Evolutionary conservation across 179 eudicot species (phyloP).

Genomic region (Amaranthus tricolor): DNA sequence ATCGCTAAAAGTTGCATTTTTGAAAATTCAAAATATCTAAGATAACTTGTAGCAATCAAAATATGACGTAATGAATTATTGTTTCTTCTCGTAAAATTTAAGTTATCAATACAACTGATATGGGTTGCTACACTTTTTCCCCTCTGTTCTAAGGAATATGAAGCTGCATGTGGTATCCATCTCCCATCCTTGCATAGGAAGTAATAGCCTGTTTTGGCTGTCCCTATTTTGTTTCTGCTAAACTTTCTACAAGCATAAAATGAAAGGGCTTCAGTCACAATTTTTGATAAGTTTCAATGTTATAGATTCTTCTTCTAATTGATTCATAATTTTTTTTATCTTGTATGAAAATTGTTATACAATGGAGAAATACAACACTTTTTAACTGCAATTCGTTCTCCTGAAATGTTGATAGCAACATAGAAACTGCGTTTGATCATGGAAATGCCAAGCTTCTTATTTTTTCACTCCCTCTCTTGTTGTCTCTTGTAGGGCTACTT

Average conservation of each 20-base stretch:
- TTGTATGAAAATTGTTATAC: conserved; percentile 4
- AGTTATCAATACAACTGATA: neutral
- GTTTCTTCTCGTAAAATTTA: neutral
- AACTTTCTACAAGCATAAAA: conserved; percentile 1
- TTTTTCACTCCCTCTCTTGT: neutral
- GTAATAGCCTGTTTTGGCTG: neutral
- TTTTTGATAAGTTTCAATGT: neutral
- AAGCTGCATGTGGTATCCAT: conserved; percentile 9
- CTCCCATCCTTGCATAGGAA: conserved; percentile 6
- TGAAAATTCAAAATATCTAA: neutral
- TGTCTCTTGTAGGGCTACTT: neutral
- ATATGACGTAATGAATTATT: neutral
- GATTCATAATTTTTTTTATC: neutral
- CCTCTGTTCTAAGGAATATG: neutral
- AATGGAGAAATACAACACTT: conserved; percentile 2
- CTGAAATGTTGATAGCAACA: conserved; percentile 1
- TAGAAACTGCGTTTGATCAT: neutral
- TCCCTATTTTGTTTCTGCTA: neutral
- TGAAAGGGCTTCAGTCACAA: neutral
- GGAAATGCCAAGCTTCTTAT: neutral
- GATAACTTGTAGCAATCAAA: neutral
- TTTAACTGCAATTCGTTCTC: neutral
- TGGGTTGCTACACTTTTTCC: neutral
- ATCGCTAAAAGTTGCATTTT: neutral
- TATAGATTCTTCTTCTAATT: neutral